Conservation (phyloP, 345 rosid species). For the Gynandropsis gynandra region DNA sequence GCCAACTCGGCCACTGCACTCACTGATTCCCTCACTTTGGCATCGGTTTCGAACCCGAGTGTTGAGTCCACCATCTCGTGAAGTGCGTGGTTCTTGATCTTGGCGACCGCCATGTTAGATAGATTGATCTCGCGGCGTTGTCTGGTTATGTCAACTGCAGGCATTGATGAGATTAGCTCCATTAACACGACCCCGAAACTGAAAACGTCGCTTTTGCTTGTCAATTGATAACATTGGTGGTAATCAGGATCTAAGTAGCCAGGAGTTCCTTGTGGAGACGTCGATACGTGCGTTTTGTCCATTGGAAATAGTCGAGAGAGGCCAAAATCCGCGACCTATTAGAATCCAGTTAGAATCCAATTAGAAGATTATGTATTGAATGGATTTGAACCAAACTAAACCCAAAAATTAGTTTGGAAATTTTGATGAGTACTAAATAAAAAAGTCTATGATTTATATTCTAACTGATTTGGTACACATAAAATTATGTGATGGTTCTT, state of each 20-base stretch:
- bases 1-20: constrained; percentile 74
- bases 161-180: constrained; percentile 57
- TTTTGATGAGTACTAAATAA: too few relatives aligned
- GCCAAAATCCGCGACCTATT: constrained; percentile 80
- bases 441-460: too few relatives aligned
- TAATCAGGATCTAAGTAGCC: constrained; percentile 96
- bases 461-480: too few relatives aligned
- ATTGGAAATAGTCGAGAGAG: constrained; percentile 75
- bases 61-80: constrained; percentile 60
- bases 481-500: too few relatives aligned
- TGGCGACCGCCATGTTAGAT: constrained; percentile 65
- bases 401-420: neutral
- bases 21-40: constrained; percentile 38
- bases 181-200: constrained; percentile 33
- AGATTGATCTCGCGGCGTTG: constrained; percentile 76
- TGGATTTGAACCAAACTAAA: constrained; percentile 5
- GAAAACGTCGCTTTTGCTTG: constrained; percentile 78
- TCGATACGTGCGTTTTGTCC: constrained; percentile 65
- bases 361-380: neutral
- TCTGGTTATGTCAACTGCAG: constrained; percentile 83
- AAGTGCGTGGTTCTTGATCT: constrained; percentile 51
- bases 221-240: constrained; percentile 73
- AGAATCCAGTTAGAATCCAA: constrained; percentile 7
- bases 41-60: constrained; percentile 65
- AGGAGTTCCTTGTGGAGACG: constrained; percentile 94